Evolutionary conservation across 2,329 filamentous ascomycete species (phyloP).

Genomic region (Didymella sp.): DNA sequence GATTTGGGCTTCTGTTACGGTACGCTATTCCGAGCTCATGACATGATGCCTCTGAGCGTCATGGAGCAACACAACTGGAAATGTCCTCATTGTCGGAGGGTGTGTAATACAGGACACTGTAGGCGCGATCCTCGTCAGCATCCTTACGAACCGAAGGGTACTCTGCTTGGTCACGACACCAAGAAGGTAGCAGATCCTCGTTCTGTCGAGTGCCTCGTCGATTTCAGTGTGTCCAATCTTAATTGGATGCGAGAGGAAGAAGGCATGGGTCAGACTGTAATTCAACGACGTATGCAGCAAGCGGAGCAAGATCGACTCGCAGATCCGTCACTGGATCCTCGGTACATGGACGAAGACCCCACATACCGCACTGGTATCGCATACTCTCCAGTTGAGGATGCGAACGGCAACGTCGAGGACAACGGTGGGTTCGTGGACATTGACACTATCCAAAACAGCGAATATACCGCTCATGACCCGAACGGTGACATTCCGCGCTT

Average conservation of each 20-base stretch:
- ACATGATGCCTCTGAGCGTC: slow-evolving; percentile 82
- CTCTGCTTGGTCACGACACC: slow-evolving; percentile 88
- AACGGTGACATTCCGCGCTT: slow-evolving; percentile 38
- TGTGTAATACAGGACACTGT: slow-evolving; percentile 87
- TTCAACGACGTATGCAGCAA: slow-evolving; percentile 60
- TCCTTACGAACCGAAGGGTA: slow-evolving; percentile 86
- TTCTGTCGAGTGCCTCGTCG: slow-evolving; percentile 87
- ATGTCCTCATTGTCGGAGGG: slow-evolving; percentile 83
- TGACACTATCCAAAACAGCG: slow-evolving; percentile 1
- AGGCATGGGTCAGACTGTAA: slow-evolving; percentile 52
- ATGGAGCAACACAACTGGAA: slow-evolving; percentile 85
- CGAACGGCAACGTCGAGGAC: slow-evolving; percentile 36
- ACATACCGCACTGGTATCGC: slow-evolving; percentile 51
- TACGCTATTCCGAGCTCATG: slow-evolving; percentile 88
- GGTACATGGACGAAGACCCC: slow-evolving; percentile 54
- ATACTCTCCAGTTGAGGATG: slow-evolving; percentile 49
- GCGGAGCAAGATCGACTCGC: slow-evolving; percentile 60
- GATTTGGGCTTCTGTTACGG: slow-evolving; percentile 86
- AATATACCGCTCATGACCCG: not conserved
- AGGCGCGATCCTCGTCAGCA: slow-evolving; percentile 70
- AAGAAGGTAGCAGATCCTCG: slow-evolving; percentile 87
- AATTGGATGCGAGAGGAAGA: slow-evolving; percentile 73
- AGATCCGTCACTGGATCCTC: slow-evolving; percentile 55
- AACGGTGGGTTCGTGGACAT: slow-evolving; percentile 26
- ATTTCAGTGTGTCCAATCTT: slow-evolving; percentile 88